phyloP scores from a whole-genome alignment of 768 basidiomycete genomes.

The Leccinum obscurum region DNA sequence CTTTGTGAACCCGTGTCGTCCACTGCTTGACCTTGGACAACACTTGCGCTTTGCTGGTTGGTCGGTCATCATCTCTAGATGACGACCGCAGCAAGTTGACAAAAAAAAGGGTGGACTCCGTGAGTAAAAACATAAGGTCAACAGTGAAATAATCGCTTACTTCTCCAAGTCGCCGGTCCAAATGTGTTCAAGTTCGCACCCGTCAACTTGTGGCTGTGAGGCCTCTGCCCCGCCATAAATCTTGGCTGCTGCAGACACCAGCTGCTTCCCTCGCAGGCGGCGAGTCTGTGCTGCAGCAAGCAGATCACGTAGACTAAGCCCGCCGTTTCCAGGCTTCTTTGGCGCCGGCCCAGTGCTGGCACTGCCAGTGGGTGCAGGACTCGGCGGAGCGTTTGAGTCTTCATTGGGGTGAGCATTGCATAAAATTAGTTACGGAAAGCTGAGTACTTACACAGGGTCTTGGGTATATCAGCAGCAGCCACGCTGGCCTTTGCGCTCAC shows the following conservation, averaged over 20 bases:
- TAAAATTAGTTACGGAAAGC: neutral
- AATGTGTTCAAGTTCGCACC: neutral
- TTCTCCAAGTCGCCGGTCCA: neutral
- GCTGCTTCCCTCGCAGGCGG: neutral
- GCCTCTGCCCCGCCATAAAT: neutral
- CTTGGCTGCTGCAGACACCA: neutral
- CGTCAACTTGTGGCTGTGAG: neutral
- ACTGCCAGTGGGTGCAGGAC: too few species aligned
- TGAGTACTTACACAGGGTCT: neutral
- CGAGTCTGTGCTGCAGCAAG: neutral
- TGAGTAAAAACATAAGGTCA: neutral
- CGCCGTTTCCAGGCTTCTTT: neutral
- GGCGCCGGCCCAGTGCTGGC: neutral
- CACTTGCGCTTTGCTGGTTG: neutral
- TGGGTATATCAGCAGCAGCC: neutral
- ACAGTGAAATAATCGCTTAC: neutral
- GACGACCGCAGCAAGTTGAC: neutral
- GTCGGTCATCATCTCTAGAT: neutral
- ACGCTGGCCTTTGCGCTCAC: neutral
- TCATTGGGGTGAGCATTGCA: neutral
- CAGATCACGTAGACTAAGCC: neutral
- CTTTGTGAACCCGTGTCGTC: neutral
- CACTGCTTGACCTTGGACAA: neutral
- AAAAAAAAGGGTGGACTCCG: neutral
- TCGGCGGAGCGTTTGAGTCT: neutral